Base-by-base conservation (phyloP, 169 alveolate species). In the Cryptosporidium parvum region DNA sequence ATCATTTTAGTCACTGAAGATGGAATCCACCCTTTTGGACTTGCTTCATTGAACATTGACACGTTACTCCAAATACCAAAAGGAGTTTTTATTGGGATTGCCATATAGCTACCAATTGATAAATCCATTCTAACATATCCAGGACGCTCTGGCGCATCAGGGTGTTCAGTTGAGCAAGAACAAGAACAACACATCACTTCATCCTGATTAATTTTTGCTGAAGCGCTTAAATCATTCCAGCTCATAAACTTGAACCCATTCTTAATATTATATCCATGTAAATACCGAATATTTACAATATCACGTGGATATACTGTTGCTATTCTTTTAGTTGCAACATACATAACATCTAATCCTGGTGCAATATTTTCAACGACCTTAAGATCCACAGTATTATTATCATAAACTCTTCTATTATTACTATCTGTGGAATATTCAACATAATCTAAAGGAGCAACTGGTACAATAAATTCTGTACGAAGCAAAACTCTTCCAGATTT, bases 11-110 rank as follows among this genome's bases (percentile, higher is more conserved):
- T 91, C 18, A 92, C 91, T 18, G 93, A 87, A 10, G 91, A 92
- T 2, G 95, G 95, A 23, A 92, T 92, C 95, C 95, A 92, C 6
- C 95, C 95, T 31, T 84, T 85, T 9, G 95, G 93, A 26, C 85
- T 92, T 10, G 91, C 93, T 62, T 92, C 95, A 71, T 73, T 92
- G 52, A 92, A 70, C 84, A 92, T 91, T 7, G 92, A 68, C 6
- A 92, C 89, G 42, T 84, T 84, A 39, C 91, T 85, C 95, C 95
- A 92, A 53, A 92, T 92, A 61, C 94, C 94, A 75, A 91, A 92
- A 1, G 95, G 95, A 16, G 95, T 92, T 62, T 70, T 85, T 45
- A 92, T 85, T 0, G 95, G 95, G 39, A 84, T 75, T 18, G 95
- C 95, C 73, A 91, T 68, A 75, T 92, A 92, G 9, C 93, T 89